These are phyloP conservation scores for Aspergillus ustus DNA, from an alignment of 2,329 filamentous ascomycete genomes.

Conservation along the genomic window DNA sequence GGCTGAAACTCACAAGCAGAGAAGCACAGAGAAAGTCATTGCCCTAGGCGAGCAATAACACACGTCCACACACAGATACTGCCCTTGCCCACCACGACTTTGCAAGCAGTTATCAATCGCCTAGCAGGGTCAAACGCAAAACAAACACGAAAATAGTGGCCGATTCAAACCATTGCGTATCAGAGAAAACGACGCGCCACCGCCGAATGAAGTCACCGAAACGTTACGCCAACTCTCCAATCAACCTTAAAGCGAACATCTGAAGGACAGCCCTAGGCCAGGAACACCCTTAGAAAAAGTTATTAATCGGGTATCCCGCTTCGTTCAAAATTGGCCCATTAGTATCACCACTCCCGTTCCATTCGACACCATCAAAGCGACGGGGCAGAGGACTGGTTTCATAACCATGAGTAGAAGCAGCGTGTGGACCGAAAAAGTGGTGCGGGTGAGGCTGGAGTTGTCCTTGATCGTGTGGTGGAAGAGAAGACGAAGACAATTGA, in stretches of 20 bases:
- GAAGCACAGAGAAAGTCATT: neutral
- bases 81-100: neutral
- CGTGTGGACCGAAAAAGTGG: neutral
- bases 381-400: neutral
- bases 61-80: neutral
- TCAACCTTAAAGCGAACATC: neutral
- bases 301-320: neutral
- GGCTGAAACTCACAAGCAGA: neutral
- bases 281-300: neutral
- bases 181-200: neutral
- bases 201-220: neutral
- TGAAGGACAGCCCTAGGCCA: neutral
- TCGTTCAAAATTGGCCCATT: neutral
- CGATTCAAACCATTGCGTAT: neutral
- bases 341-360: neutral
- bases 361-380: neutral
- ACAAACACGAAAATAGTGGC: neutral
- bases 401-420: neutral
- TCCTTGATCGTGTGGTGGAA: neutral
- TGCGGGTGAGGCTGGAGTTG: neutral
- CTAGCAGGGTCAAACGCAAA: neutral
- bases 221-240: neutral
- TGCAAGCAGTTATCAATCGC: neutral
- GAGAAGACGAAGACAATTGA: neutral
- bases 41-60: neutral